Base-by-base conservation (phyloP, 306 rosid species). In the Corylus heterophylla region DNA sequence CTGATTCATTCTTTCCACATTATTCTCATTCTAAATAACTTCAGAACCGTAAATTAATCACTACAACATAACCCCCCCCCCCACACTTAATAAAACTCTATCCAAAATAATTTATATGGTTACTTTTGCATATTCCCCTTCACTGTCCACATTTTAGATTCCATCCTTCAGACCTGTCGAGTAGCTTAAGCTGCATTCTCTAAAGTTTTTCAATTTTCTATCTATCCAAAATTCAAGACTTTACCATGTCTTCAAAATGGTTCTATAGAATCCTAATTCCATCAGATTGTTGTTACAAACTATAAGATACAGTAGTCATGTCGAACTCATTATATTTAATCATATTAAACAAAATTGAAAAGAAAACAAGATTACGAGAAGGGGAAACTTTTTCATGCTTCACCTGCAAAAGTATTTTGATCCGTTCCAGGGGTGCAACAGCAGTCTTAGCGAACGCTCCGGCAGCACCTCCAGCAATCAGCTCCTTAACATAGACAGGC, bases 381-480 rank as follows among this genome's bases (percentile, higher is more conserved):
- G 18, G 56, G 58, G 7, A 7, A 4, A 12, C 0, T 5, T 22
- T 71, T 25, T 14, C 0, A 71, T 9, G 80, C 27, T 44, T 22
- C 37, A 95, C 99, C 99, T 96, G 99, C 97, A 96, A 88, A 29
- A 96, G 92, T 61, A 96, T 96, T 86, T 96, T 96, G 81, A 85
- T 92, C 47, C 99, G 80, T 81, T 96, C 99, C 20, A 96, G 84
- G n/a, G 99, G 99, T 0, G 99, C 99, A 79, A 95, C 94, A 8
- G 93, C 35, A 35, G 92, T 86, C 86, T 91, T 96, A 37, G 99
- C 79, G 75, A 96, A 91, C 17, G 92, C 98, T 31, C 99, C 99
- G 17, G 99, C 99, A 71, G 89, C 83, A 0, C 98, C 99, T 22
- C 99, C 98, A 18, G 99, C 97, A 50, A 93, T 85, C 6, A 93